phyloP scores from a whole-genome alignment of 2,329 filamentous ascomycete species.

The Penicillium sp. region DNA sequence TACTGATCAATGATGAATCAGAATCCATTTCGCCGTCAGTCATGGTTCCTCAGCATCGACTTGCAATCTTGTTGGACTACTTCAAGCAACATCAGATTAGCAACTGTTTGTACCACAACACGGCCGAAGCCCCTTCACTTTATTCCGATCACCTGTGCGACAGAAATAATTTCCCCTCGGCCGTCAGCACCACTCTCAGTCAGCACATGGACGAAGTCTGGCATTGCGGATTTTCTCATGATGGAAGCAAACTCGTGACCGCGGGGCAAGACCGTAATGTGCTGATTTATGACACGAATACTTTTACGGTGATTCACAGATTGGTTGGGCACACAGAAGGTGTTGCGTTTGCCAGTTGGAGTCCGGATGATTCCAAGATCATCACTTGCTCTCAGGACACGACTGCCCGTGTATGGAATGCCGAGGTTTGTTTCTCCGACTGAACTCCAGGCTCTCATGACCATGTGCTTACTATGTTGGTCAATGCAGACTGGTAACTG shows the following conservation, averaged over 20 bases:
- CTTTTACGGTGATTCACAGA: constrained; percentile 59
- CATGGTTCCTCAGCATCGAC: constrained; percentile 89
- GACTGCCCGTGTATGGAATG: constrained; percentile 69
- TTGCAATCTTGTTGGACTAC: constrained; percentile 73
- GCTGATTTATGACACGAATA: constrained; percentile 72
- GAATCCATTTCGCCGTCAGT: constrained; percentile 90
- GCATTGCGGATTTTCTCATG: constrained; percentile 84
- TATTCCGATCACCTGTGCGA: constrained; percentile 87
- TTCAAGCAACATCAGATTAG: constrained; percentile 79
- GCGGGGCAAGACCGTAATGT: constrained; percentile 70
- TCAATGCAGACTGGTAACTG: constrained; percentile 54
- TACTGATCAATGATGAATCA: constrained; percentile 34
- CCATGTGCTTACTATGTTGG: background rate
- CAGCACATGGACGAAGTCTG: constrained; percentile 80
- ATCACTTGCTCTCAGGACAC: constrained; percentile 76
- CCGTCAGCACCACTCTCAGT: constrained; percentile 62
- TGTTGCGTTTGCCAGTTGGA: constrained; percentile 81
- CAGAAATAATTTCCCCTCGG: constrained; percentile 68
- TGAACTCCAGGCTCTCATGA: background rate
- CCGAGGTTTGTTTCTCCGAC: constrained; percentile 47
- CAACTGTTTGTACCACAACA: constrained; percentile 84
- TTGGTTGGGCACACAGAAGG: constrained; percentile 63
- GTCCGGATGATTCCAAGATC: constrained; percentile 79
- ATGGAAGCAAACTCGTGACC: constrained; percentile 75
- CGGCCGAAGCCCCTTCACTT: constrained; percentile 67